Base-by-base conservation (phyloP, 345 rosid species). In the Citrus medica region DNA sequence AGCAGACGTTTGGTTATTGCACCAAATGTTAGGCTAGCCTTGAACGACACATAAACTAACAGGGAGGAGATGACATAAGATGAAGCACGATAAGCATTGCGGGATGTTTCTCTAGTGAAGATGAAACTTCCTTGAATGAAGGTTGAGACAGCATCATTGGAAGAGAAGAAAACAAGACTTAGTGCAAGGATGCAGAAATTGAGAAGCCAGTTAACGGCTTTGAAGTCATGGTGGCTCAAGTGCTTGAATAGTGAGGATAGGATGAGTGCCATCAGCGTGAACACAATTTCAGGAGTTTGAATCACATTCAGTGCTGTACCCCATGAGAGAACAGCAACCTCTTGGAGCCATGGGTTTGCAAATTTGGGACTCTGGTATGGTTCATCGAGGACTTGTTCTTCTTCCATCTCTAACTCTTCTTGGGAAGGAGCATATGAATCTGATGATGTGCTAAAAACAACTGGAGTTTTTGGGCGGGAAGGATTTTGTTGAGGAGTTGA, bases 61-160 rank as follows among this genome's bases (percentile, higher is more conserved):
- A 88, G 90, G 27, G 95, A 84, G 16, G 93, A 86, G 73, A 88
- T 75, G 69, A 91, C 90, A n/a, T 83, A 91, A 10, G 95, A 86
- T 2, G 95, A 91, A 67, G 93, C 89, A 1, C 93, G 87, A 73
- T 91, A 91, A 0, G 95, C 87, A 2, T 91, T 89, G 83, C 87
- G 89, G 74, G 95, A 84, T 0, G 90, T 91, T 77, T 91, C 93
- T 61, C 89, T 74, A 30, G 87, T 89, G 90, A 89, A 85, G 86
- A 88, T 89, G 88, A 87, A 91, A 28, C 92, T 78, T 74, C 84
- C 91, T 59, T 89, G 93, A 78, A 91, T 86, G 85, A 88, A 91
- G 25, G 89, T 88, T 3, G 92, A 90, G 78, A 91, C 95, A 0
- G 86, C 92, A 6, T 91, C 95, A 12, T 91, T 91, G 9, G 89